Percentiles rank a stretch among this genome's conserved stretches.
These are phyloP conservation scores for Aspergillus quadrilineatus DNA, from an alignment of 2,329 filamentous ascomycete species.

Conservation along the genomic window DNA sequence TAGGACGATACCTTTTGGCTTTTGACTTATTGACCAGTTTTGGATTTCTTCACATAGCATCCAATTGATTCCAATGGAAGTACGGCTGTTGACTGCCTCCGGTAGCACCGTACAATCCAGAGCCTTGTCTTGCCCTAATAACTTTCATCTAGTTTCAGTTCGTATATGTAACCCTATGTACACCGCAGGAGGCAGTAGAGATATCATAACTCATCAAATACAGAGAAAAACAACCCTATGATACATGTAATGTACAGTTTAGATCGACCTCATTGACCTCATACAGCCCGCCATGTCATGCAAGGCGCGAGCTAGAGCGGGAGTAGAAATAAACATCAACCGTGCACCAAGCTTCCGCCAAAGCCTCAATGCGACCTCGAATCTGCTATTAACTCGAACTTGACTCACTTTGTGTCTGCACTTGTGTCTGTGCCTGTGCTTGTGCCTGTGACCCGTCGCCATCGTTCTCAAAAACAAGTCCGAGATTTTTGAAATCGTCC, in stretches of 20 bases:
- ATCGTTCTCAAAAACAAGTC: slow-evolving; percentile 61
- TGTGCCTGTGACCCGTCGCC: slow-evolving; percentile 10
- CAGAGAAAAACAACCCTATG: neutral
- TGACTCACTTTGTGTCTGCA: neutral
- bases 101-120: neutral
- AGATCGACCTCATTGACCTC: neutral
- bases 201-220: slow-evolving; percentile 13
- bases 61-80: neutral
- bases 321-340: neutral
- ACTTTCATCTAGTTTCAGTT: neutral
- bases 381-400: neutral
- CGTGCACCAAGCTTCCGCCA: too few relatives aligned
- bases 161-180: neutral
- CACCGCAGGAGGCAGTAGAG: slow-evolving; percentile 2
- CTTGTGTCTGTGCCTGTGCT: neutral
- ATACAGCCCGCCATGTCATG: neutral
- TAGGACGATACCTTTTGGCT: neutral
- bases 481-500: slow-evolving; percentile 92
- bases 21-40: neutral
- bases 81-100: neutral
- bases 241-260: slow-evolving; percentile 1
- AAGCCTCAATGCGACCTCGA: neutral
- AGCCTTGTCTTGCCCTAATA: too few relatives aligned
- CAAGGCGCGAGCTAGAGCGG: neutral
- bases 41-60: neutral